phyloP scores from a whole-genome alignment of 1,139 yeast species.

The Debaryomycetaceae sp. region DNA sequence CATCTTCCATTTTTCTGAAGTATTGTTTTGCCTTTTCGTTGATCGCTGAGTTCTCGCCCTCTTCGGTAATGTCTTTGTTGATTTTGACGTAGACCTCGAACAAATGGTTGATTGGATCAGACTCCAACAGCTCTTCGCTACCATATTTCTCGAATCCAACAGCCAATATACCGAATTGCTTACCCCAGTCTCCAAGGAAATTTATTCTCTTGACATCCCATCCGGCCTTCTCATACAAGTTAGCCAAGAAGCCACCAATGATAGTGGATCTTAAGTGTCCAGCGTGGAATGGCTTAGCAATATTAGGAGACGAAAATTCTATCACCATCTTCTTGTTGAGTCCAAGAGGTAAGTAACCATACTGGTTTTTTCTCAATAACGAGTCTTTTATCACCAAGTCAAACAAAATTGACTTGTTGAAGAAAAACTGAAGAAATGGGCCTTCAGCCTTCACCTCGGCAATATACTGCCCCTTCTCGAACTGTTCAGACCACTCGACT shows the following conservation, averaged over 20 bases:
- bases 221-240: slow-evolving; percentile 85
- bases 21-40: slow-evolving; percentile 85
- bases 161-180: slow-evolving; percentile 94
- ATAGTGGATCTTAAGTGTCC: slow-evolving; percentile 98
- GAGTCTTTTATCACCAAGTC: slow-evolving; percentile 70
- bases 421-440: slow-evolving; percentile 86
- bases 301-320: slow-evolving; percentile 96
- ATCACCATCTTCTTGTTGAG: slow-evolving; percentile 68
- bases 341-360: slow-evolving; percentile 78
- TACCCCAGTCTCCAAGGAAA: slow-evolving; percentile 99
- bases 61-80: slow-evolving; percentile 73
- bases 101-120: slow-evolving; percentile 90
- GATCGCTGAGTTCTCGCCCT: slow-evolving; percentile 64
- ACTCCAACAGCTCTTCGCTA: slow-evolving; percentile 61
- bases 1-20: slow-evolving; percentile 91
- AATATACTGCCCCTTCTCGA: slow-evolving; percentile 66
- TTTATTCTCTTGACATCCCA: slow-evolving; percentile 89
- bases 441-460: slow-evolving; percentile 79
- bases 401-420: slow-evolving; percentile 62
- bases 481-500: slow-evolving; percentile 69
- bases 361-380: slow-evolving; percentile 54
- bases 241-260: slow-evolving; percentile 94
- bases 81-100: slow-evolving; percentile 90
- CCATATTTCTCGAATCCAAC: slow-evolving; percentile 90
- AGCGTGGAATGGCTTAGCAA: slow-evolving; percentile 99